Evolutionary conservation across 2,329 filamentous ascomycete species (phyloP), one percentile per base, ranked within the genome.

Genomic region (Trichoderma brevicompactum): DNA sequence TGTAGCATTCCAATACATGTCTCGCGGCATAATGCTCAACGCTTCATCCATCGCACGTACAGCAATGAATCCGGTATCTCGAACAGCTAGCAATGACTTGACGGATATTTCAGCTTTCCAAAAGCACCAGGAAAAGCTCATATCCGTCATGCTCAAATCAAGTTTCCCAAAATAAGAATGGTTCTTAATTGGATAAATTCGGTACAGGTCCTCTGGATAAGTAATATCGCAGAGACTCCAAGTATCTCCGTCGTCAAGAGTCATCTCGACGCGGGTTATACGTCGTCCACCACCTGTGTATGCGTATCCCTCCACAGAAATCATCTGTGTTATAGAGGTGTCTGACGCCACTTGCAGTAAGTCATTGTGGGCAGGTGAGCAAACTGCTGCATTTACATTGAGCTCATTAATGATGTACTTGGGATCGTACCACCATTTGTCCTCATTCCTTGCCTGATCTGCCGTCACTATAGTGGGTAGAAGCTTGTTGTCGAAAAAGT

Each of bases 331-430:
- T 92, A 52, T 92, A 85, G 69, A 97, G 92, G 9, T 7, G 9
- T 50, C 44, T 1, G 44, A 50, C 15, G 3, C 34, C 5, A 60
- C 3, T 15, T 60, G 19, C 7, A 40, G 6, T 32, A 28, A 32
- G 1, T 41, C 56, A n/a, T 60, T 40, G n/a, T n/a, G n/a, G n/a
- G 89, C 87, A 0, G 94, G 94, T 73, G 89, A 92, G 44, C 87
- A 92, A 46, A 89, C 89, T 6, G 90, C 92, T 17, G 92, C 94
- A 72, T 97, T 97, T 15, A 90, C 88, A 71, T 91, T 96, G 8
- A 97, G 84, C 71, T 97, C 94, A 74, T 97, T 96, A 67, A 97
- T 97, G 19, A 92, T n/a, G n/a, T 92, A 96, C 67, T 92, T 85
- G 69, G 97, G 93, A 74, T 97, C 94, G 71, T 82, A 89, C n/a